Base-by-base conservation (phyloP, 1,139 yeast species). In the Pichia inconspicua region DNA sequence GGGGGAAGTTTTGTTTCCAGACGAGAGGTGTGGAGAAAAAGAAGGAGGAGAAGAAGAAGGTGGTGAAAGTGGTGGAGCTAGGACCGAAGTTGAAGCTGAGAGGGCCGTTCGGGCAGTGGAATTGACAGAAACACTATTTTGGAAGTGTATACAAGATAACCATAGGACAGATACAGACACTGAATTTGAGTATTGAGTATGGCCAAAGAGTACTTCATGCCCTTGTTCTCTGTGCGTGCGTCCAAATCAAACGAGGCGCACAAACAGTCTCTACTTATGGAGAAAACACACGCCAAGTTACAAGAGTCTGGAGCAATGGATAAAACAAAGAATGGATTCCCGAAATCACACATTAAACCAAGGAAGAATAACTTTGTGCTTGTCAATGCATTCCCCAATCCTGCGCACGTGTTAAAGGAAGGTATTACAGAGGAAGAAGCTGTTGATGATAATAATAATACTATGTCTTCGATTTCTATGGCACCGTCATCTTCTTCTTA, bases 241-340 rank as follows among this genome's bases (percentile, higher is more conserved):
- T 44, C 43, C 46, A 60, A 54, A 41, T 53, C 55, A 37, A 63
- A 58, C 37, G 66, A 63, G 35, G 60, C 53, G 8, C 66, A 63
- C 44, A 57, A 56, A 38, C 66, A 62, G 49, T 61, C 65, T 1
- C 59, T 53, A 19, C 25, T 63, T 28, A 50, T 62, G 15, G 62
- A 57, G 45, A 47, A 50, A 27, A 59, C 58, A 1, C 62, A 59
- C 40, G 45, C 53, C 36, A 43, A 48, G 25, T 55, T 56, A 34
- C 37, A 54, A 17, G 50, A 44, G 35, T 48, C 56, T 5, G 47
- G 49, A n/a, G 36, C 48, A 12, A 48, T 53, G 15, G 52, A 53
- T 25, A 53, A 55, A 4, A 58, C 58, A 35, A 58, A 57, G 43
- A 54, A 58, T 34, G 63, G 63, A 1, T 53, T 58, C 41, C 45